Evolutionary conservation across 139 green algal species (phyloP).

Genomic region (Chlorella vulgaris): DNA sequence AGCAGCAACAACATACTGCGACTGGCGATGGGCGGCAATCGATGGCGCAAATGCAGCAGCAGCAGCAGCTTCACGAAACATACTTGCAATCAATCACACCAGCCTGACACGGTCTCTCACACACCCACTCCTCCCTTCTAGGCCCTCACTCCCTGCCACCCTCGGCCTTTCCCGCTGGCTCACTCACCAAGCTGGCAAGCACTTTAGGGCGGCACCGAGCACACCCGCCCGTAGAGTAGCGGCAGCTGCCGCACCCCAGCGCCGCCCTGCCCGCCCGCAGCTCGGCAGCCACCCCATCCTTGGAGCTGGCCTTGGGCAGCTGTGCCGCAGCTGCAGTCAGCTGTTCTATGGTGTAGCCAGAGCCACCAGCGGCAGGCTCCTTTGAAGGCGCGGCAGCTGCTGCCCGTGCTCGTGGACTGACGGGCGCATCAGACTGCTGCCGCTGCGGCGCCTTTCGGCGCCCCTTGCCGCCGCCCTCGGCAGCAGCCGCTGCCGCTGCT

Average conservation of each 20-base stretch:
- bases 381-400: no score
- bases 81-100: no score
- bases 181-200: neutral
- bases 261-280: neutral
- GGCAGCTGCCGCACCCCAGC: conserved; percentile 25
- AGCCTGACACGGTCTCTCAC: no score
- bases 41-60: neutral
- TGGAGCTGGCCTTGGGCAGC: neutral
- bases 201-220: neutral
- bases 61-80: neutral
- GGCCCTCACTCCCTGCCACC: no score
- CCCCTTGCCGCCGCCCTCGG: neutral
- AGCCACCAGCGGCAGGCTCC: neutral
- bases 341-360: neutral
- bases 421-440: neutral
- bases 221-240: conserved; percentile 11
- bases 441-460: neutral
- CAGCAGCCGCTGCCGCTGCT: neutral
- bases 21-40: neutral
- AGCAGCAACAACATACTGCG: neutral
- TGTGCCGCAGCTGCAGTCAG: neutral
- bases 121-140: no score
- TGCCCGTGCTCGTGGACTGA: no score
- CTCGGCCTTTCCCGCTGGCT: neutral
- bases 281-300: neutral